These are phyloP conservation scores for Saccharomyces mikatae DNA, from an alignment of 805 yeast genomes.

Conservation along the genomic window DNA sequence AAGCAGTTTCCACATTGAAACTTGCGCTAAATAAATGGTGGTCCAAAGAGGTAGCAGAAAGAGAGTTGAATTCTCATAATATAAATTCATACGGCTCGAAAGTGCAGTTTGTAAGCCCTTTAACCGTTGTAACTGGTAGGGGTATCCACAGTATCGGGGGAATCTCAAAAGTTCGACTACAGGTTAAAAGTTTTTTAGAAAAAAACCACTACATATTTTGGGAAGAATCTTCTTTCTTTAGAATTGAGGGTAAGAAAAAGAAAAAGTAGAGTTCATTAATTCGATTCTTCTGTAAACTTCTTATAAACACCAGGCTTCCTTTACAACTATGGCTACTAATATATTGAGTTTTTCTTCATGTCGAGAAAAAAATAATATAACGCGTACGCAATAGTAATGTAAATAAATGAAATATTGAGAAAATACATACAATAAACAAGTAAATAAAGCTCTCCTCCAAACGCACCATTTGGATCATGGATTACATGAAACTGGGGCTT, in stretches of 20 bases:
- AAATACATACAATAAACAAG: background rate
- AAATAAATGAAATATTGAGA: background rate
- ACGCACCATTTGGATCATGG: conserved; percentile 23
- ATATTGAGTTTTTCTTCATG: background rate
- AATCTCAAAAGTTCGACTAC: conserved; percentile 37
- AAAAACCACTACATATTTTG: conserved; percentile 35
- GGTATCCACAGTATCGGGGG: conserved; percentile 64
- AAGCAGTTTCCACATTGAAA: conserved; percentile 37
- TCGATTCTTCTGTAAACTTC: background rate
- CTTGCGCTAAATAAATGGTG: conserved; percentile 50
- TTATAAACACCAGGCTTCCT: background rate
- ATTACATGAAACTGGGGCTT: conserved; percentile 43
- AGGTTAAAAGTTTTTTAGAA: conserved; percentile 36
- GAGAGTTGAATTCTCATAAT: conserved; percentile 37
- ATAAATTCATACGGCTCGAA: conserved; percentile 24
- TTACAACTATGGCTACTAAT: background rate
- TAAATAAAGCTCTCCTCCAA: background rate
- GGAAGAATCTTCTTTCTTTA: conserved; percentile 40
- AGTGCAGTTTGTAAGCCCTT: conserved; percentile 36
- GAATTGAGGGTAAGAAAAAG: conserved; percentile 35
- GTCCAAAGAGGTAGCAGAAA: conserved; percentile 40
- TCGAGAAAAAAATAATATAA: background rate
- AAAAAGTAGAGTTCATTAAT: background rate
- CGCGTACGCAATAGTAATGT: background rate
- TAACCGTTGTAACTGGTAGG: conserved; percentile 55